These are phyloP conservation scores for Trichaptum fuscoviolaceum DNA, from an alignment of 768 basidiomycete species.

Conservation along the genomic window DNA sequence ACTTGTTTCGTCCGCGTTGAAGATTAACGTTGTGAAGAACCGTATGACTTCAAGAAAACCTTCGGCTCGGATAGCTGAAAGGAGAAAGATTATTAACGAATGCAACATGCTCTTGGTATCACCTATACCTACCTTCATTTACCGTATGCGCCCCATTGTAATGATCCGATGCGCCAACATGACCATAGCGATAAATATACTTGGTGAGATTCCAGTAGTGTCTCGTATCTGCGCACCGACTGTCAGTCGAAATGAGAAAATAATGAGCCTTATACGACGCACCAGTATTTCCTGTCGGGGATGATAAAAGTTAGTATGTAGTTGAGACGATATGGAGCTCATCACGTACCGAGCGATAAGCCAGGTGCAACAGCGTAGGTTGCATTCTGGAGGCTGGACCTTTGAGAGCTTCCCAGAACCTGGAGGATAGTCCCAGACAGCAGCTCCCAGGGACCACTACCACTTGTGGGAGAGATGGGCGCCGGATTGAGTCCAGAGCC, in stretches of 20 bases:
- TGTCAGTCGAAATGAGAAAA: background rate
- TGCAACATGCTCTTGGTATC: background rate
- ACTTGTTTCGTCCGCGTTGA: conserved; percentile 27
- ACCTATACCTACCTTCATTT: conserved; percentile 23
- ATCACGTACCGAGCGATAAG: conserved; percentile 5
- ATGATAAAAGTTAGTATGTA: conserved; percentile 1
- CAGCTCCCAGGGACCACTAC: conserved; percentile 36
- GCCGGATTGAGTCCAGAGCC: conserved; percentile 57
- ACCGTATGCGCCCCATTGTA: conserved; percentile 29
- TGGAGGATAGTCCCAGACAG: conserved; percentile 60
- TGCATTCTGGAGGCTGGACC: conserved; percentile 14
- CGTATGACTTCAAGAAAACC: conserved; percentile 26
- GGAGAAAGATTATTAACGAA: background rate
- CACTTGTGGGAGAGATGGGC: conserved; percentile 45
- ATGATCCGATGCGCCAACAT: conserved; percentile 23
- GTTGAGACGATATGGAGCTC: background rate
- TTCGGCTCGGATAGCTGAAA: conserved; percentile 23
- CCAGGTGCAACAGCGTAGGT: conserved; percentile 34
- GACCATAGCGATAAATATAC: conserved; percentile 69
- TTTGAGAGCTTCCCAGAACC: conserved; percentile 29
- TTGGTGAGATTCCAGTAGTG: conserved; percentile 48
- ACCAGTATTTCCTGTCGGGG: conserved; percentile 32
- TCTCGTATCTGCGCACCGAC: conserved; percentile 36
- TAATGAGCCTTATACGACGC: conserved; percentile 7
- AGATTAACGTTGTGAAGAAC: conserved; percentile 27